Conservation (phyloP, 1,284 basidiomycete species). For the Melampsora americana region DNA sequence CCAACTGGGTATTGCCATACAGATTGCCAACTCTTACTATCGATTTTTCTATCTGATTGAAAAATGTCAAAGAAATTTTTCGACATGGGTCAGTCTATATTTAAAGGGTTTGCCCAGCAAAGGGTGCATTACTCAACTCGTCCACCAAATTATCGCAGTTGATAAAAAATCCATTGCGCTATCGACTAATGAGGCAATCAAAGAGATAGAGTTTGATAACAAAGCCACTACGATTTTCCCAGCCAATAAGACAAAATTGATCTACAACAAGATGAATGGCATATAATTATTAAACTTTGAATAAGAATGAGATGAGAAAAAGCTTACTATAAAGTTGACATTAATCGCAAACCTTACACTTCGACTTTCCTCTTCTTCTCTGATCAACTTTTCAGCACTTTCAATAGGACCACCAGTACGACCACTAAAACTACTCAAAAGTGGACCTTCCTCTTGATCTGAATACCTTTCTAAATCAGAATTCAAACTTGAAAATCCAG, state of each 20-base stretch:
- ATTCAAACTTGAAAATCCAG: not conserved
- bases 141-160: slow-evolving; percentile 53
- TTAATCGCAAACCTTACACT: slow-evolving; percentile 30
- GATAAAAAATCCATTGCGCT: slow-evolving; percentile 60
- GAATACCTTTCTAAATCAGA: not conserved
- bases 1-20: slow-evolving; percentile 35
- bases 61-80: slow-evolving; percentile 33
- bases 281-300: not conserved
- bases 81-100: slow-evolving; percentile 42
- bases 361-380: slow-evolving; percentile 11
- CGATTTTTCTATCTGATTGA: slow-evolving; percentile 27
- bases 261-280: not conserved
- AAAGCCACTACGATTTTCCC: slow-evolving; percentile 60
- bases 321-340: slow-evolving; percentile 22
- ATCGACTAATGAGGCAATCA: slow-evolving; percentile 61
- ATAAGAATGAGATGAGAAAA: not conserved
- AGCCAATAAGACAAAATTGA: slow-evolving; percentile 54
- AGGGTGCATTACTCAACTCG: slow-evolving; percentile 46
- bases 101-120: slow-evolving; percentile 14
- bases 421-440: not conserved
- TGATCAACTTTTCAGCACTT: slow-evolving; percentile 22
- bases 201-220: slow-evolving; percentile 61
- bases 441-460: slow-evolving; percentile 13
- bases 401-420: slow-evolving; percentile 8
- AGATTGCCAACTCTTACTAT: slow-evolving; percentile 39